Base-by-base conservation (phyloP, 208 protist species). In the Crithidia fasciculata region DNA sequence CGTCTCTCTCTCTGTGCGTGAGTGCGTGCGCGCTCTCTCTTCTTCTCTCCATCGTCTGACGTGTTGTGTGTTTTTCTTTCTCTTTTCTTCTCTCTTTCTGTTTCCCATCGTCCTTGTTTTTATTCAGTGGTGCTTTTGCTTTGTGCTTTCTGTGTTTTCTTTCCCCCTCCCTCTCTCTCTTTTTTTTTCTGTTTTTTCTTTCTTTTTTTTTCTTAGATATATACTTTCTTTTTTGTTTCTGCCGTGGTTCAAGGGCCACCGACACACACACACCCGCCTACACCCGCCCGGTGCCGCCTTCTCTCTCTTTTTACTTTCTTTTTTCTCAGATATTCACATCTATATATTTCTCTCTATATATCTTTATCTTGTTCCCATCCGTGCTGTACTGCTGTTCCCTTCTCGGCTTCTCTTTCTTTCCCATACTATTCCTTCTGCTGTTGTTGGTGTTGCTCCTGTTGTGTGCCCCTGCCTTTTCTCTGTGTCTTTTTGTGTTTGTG, bases 81-180 rank as follows among this genome's bases (percentile, higher is more conserved):
- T 55, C 10, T 39, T 54, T 43, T 55, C 18, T 36, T 16, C 41
- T 19, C 18, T 53, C 44, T 45, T 69, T 77, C 64, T 72, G 8
- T 58, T 60, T 28, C 28, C 28, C 28, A 28, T 28, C 28, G 28
- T 28, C 28, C 28, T 28, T 28, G 28, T 28, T 28, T 63, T 63
- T 47, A 52, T 49, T 63, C 28, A 28, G 28, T 28, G 28, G 28
- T 28, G 28, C 28, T 28, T 28, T 28, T 28, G 28, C 28, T 28
- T 28, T 28, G 28, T 28, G 28, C 28, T 28, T 28, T 28, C 1
- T 28, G 28, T 28, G 28, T 39, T 59, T 59, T 37, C 8, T 18
- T 59, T 59, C 16, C 8, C 16, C 0, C 54, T 59, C 13, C 3
- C 28, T 59, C 54, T 37, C 2, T 59, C 2, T 18, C 8, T 59